Conservation (phyloP, 2,329 filamentous ascomycete species). For the Alternaria viburni region DNA sequence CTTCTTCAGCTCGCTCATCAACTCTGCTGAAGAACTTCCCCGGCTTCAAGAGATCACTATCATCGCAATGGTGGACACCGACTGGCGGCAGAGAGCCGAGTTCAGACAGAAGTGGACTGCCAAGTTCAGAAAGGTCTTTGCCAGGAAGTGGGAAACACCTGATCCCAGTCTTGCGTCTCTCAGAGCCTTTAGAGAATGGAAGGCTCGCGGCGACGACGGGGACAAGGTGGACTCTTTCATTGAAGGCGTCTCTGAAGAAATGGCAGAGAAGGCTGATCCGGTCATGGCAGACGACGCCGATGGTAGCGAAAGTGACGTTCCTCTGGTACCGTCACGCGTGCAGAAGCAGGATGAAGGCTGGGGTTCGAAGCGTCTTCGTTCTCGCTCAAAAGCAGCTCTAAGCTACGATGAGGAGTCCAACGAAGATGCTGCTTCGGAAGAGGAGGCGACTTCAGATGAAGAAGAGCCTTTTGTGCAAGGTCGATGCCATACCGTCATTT, state of each 20-base stretch:
- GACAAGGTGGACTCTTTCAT: conserved; percentile 32
- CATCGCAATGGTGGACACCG: conserved; percentile 73
- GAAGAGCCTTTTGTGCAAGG: conserved; percentile 64
- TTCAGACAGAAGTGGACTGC: conserved; percentile 79
- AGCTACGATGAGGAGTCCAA: conserved; percentile 42
- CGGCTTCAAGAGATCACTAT: conserved; percentile 74
- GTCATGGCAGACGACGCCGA: conserved; percentile 3
- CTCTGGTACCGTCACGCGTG: conserved; percentile 26
- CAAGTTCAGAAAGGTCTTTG: conserved; percentile 72
- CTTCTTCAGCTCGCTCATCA: conserved; percentile 79
- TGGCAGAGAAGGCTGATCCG: not conserved
- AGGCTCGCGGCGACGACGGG: conserved; percentile 22
- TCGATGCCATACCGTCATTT: conserved; percentile 72
- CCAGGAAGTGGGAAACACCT: conserved; percentile 57
- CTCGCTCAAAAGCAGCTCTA: conserved; percentile 29
- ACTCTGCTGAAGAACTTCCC: conserved; percentile 70
- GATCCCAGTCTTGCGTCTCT: conserved; percentile 51
- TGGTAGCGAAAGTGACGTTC: conserved; percentile 37
- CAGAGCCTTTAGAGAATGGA: conserved; percentile 52
- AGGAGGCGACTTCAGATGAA: conserved; percentile 15
- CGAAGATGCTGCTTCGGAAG: conserved; percentile 31
- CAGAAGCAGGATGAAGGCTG: conserved; percentile 34
- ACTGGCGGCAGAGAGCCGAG: conserved; percentile 80
- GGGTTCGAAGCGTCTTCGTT: conserved; percentile 39
- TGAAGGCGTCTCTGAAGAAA: conserved; percentile 22